Percentiles rank a stretch among this genome's conserved stretches.
Evolutionary conservation across 176 grass and related monocot genomes (phyloP).

Genomic region (Carex scoparia): DNA sequence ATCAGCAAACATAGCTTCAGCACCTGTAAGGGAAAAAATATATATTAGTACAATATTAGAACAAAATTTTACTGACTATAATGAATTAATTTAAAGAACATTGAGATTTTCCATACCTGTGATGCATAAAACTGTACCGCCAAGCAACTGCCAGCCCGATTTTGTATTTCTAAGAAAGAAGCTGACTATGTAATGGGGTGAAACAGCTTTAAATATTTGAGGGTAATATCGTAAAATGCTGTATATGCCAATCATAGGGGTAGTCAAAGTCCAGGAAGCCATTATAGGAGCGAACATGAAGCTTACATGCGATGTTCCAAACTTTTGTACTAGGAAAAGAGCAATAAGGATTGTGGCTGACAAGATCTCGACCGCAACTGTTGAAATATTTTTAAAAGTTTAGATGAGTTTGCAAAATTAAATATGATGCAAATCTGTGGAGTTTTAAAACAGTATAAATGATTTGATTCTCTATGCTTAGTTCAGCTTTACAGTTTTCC

Average conservation of each 20-base stretch:
- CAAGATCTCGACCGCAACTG: constrained; percentile 56
- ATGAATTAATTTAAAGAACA: background rate
- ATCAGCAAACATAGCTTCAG: constrained; percentile 90
- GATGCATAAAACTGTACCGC: constrained; percentile 83
- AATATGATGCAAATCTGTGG: background rate
- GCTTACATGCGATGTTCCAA: constrained; percentile 74
- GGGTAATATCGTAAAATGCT: constrained; percentile 66
- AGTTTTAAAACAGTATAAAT: background rate
- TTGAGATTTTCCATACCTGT: constrained; percentile 39
- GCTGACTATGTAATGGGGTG: constrained; percentile 56
- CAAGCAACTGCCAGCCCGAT: constrained; percentile 67
- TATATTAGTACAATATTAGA: background rate
- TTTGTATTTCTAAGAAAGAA: constrained; percentile 66
- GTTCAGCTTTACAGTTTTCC: background rate
- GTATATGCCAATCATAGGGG: constrained; percentile 70
- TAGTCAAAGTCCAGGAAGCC: constrained; percentile 72
- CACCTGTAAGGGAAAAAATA: constrained; percentile 37
- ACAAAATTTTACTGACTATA: background rate
- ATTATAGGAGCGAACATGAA: constrained; percentile 88
- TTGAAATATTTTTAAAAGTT: background rate
- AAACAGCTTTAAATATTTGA: constrained; percentile 69
- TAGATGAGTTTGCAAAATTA: background rate
- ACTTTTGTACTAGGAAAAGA: constrained; percentile 73
- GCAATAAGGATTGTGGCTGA: constrained; percentile 62
- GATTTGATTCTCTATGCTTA: background rate